A percentile compares a stretch with the other conserved stretches of the same genome.
Conservation (phyloP, 208 protist species). For the Strigomonas galati region DNA sequence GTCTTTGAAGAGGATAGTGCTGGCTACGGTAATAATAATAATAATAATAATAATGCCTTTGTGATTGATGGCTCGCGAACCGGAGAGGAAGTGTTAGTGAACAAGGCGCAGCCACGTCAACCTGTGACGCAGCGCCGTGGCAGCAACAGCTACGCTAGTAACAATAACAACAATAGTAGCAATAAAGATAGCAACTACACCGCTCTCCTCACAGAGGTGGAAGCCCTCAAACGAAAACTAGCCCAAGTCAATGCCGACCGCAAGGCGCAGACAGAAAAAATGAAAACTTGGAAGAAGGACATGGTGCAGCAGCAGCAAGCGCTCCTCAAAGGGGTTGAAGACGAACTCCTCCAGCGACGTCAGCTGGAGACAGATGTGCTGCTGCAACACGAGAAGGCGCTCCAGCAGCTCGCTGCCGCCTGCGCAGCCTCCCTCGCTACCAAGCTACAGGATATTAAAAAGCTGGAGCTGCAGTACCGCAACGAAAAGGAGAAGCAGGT, state of each 20-base stretch:
- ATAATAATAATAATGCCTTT: slow-evolving; percentile 15
- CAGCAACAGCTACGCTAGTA: slow-evolving; percentile 9
- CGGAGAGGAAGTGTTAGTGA: slow-evolving; percentile 50
- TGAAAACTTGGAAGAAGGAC: background rate
- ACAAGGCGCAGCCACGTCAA: slow-evolving; percentile 20
- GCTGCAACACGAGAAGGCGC: background rate
- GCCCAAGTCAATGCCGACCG: background rate
- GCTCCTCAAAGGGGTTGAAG: background rate
- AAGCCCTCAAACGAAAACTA: slow-evolving; percentile 15
- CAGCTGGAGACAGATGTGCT: background rate
- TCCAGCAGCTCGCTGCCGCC: background rate
- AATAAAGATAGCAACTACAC: background rate
- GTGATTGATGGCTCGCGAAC: slow-evolving; percentile 66
- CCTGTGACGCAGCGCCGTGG: background rate
- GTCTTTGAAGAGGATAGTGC: no score
- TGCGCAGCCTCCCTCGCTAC: no score
- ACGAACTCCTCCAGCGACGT: slow-evolving; percentile 7
- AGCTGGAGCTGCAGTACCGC: background rate
- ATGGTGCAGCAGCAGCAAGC: slow-evolving; percentile 6
- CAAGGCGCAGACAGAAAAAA: slow-evolving; percentile 18
- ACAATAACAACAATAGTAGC: slow-evolving; percentile 3
- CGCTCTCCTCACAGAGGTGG: slow-evolving; percentile 14
- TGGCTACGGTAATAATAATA: background rate
- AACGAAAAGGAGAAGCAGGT: background rate
- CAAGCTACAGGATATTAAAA: no score